Base-by-base conservation (phyloP, 2,329 filamentous ascomycete genomes). In the Nemania sp. region DNA sequence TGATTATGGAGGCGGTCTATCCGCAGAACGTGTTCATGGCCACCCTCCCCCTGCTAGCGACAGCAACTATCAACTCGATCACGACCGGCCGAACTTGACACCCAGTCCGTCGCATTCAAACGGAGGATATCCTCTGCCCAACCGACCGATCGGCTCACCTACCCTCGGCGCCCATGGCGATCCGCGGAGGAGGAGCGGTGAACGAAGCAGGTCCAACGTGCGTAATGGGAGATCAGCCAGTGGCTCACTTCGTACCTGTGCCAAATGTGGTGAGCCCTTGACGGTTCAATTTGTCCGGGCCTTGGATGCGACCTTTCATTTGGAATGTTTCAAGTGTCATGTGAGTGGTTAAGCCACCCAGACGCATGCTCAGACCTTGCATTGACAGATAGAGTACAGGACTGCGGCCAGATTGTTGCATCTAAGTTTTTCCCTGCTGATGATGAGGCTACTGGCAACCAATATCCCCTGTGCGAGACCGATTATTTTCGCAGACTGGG, bases 391-490 rank as follows among this genome's bases (percentile, higher is more conserved):
- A 55, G 60, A 50, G 59, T 57, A 47, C 74, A 98, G 94, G 95
- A 99, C 75, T 99, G 95, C 73, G 92, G 91, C 68, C 90, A 97
- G 76, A 96, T 98, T 62, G 95, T 99, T 39, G 95, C 95, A 43
- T 97, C 94, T 54, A 99, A 99, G 72, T 99, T 99, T 84, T 99
- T 99, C 77, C 95, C 95, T 1, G 91, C 96, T 7, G 93, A 97
- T 67, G 91, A 96, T 69, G 92, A 96, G 70, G 87, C 92, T 68
- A 92, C 91, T 42, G 85, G 86, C 58, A 88, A 84, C 18, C 95
- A 97, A 75, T 98, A 97, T 74, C 95, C 95, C 9, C 85, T 99
- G 3, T 99, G 95, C 81, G 95, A 99, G 78, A 98, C 90, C 21
- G 95, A 99, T 77, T 99, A 99, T 76, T 99, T 99, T 77, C 87